Percentiles rank a stretch among this genome's conserved stretches.
phyloP scores from a whole-genome alignment of 352 stramenopile species.

The Phytopythium boreale region DNA sequence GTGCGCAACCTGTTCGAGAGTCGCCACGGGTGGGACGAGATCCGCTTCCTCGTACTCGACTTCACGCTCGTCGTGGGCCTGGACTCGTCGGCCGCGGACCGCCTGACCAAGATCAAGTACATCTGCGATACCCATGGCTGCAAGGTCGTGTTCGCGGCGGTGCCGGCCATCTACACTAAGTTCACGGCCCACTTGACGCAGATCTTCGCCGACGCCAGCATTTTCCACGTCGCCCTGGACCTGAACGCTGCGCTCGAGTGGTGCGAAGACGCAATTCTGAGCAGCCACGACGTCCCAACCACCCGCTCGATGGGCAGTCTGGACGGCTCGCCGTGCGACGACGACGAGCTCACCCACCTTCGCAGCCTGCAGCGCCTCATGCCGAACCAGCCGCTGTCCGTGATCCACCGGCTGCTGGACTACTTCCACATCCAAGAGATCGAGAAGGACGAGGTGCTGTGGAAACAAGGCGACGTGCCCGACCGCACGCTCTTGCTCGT shows the following conservation, averaged over 20 bases:
- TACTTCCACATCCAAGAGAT: constrained; percentile 71
- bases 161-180: constrained; percentile 55
- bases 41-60: constrained; percentile 83
- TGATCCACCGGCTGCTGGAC: constrained; percentile 63
- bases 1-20: constrained; percentile 68
- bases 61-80: constrained; percentile 92
- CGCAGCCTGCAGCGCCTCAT: constrained; percentile 59
- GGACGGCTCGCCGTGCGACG: constrained; percentile 15
- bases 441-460: constrained; percentile 56
- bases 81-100: constrained; percentile 81
- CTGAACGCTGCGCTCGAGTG: constrained; percentile 70
- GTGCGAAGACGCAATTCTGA: constrained; percentile 68
- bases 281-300: constrained; percentile 20
- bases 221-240: constrained; percentile 56
- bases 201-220: constrained; percentile 43
- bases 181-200: constrained; percentile 56
- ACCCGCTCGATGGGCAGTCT: constrained; percentile 13
- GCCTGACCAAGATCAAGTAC: constrained; percentile 78
- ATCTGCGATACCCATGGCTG: constrained; percentile 64
- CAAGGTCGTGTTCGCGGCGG: constrained; percentile 66
- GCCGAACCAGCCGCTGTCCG: constrained; percentile 56
- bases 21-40: constrained; percentile 7
- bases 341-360: constrained; percentile 59
- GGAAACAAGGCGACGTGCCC: constrained; percentile 58
- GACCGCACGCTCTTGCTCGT: constrained; percentile 61